Evolutionary conservation across 306 rosid genomes (phyloP).

Genomic region (Citrullus mucosospermus): DNA sequence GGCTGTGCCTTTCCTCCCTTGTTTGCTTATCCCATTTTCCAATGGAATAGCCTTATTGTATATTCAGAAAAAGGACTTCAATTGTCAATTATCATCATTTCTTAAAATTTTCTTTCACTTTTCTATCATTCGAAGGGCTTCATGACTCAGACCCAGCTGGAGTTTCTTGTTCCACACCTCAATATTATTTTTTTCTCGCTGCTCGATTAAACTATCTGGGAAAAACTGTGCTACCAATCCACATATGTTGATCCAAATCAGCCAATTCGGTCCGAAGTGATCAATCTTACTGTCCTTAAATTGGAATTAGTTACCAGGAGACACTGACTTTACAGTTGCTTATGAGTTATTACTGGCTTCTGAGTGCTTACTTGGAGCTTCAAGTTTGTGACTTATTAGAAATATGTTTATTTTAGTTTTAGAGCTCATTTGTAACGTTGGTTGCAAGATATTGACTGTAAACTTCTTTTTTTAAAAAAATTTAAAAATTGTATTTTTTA

Average conservation of each 20-base stretch:
- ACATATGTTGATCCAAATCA: not conserved
- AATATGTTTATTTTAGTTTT: too few relatives aligned
- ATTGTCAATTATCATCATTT: not conserved
- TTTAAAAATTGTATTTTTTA: too few relatives aligned
- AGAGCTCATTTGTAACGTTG: too few relatives aligned
- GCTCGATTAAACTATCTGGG: not conserved
- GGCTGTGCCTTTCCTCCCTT: not conserved
- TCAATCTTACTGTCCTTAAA: not conserved
- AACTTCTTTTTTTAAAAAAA: too few relatives aligned
- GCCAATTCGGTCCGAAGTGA: not conserved
- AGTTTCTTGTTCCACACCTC: not conserved
- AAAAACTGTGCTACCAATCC: not conserved
- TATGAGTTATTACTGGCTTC: not conserved
- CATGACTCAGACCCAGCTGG: not conserved
- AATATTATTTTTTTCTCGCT: not conserved
- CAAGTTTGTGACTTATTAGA: not conserved
- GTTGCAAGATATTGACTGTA: too few relatives aligned
- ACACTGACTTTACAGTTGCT: not conserved
- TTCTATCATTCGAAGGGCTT: not conserved
- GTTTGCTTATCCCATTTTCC: not conserved
- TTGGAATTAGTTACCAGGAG: not conserved
- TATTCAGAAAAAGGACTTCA: not conserved
- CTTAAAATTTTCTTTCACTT: not conserved
- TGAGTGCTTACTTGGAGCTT: not conserved
- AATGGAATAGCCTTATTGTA: not conserved